Conservation (phyloP, 2,329 filamentous ascomycete species). For the Aspergillus sp. region DNA sequence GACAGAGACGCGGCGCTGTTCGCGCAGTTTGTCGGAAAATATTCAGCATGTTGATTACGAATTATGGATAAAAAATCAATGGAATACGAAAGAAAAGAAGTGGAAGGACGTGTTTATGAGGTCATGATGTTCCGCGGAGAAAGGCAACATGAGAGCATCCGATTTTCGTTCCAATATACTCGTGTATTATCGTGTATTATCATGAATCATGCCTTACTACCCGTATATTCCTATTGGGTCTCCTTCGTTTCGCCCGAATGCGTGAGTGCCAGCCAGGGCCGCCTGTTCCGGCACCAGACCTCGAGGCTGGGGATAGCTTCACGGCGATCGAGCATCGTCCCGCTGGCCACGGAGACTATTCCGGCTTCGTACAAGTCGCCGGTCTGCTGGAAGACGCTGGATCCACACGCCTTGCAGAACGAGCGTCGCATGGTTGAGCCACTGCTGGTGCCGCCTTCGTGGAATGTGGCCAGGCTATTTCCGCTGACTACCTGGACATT, state of each 20-base stretch:
- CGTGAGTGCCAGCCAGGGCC: constrained; percentile 4
- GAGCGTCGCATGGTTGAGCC: constrained; percentile 14
- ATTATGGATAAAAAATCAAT: too few species aligned
- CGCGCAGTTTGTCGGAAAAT: too few species aligned
- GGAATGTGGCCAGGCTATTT: constrained; percentile 16
- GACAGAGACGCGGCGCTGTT: not conserved
- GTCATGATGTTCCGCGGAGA: too few species aligned
- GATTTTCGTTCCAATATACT: too few species aligned
- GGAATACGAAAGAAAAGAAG: too few species aligned
- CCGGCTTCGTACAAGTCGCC: not conserved
- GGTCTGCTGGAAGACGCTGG: constrained; percentile 7
- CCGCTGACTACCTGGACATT: constrained; percentile 5
- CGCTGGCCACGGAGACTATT: constrained; percentile 10
- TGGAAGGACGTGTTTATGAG: too few species aligned
- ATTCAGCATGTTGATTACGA: too few species aligned
- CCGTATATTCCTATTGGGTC: not conserved
- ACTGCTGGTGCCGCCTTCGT: constrained; percentile 11
- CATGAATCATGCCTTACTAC: too few species aligned
- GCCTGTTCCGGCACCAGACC: constrained; percentile 4
- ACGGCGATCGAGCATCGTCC: constrained; percentile 14
- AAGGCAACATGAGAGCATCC: too few species aligned
- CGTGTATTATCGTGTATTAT: too few species aligned
- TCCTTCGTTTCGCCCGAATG: constrained; percentile 2
- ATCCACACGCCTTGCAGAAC: constrained; percentile 24
- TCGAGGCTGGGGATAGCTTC: constrained; percentile 2